Base-by-base conservation (phyloP, 306 rosid genomes). In the Vigna hirtella region DNA sequence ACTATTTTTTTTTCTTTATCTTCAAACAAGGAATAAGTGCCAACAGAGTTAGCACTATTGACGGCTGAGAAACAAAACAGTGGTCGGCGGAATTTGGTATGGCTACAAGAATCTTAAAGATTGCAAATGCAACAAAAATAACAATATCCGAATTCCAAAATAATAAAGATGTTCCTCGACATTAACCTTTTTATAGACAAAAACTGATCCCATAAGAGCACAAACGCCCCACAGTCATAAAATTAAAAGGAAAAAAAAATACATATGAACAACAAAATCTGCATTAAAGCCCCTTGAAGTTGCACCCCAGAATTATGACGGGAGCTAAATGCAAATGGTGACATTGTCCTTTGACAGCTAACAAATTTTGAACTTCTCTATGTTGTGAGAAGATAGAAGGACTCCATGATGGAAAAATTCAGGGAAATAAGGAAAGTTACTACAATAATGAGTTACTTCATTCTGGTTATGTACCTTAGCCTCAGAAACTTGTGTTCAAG, bases 281-380 rank as follows among this genome's bases (percentile, higher is more conserved):
- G 78, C 71, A 34, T n/a, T 20, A 55, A 73, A 75, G 66, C 81
- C 78, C 83, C 72, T 17, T 40, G 1, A 43, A 45, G 50, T 45
- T 45, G 83, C 73, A 73, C 66, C 72, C 77, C 63, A 51, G 49
- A 50, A 50, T 56, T 65, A 58, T 74, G 47, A 45, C 50, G 56
- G 79, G 77, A 82, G 73, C 80, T 74, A 24, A 13, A 77, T 70
- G 79, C 80, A 82, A 81, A 79, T 66, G 57, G 77, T 75, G 71
- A 81, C 22, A 70, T n/a, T 13, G 66, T 73, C 70, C 70, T 47
- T 64, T 72, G 79, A 79, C 64, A 66, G 77, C 78, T 79, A 84
- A 68, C 84, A 84, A 90, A 86, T 77, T 85, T 86, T 66, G 81
- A 83, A 88, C 73, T 79, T 40, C 83, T 77, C 79, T 59, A 62